A percentile compares a stretch with the other conserved stretches of the same genome.
Evolutionary conservation across 768 basidiomycete genomes (phyloP).

Genomic region (Russula sp.): DNA sequence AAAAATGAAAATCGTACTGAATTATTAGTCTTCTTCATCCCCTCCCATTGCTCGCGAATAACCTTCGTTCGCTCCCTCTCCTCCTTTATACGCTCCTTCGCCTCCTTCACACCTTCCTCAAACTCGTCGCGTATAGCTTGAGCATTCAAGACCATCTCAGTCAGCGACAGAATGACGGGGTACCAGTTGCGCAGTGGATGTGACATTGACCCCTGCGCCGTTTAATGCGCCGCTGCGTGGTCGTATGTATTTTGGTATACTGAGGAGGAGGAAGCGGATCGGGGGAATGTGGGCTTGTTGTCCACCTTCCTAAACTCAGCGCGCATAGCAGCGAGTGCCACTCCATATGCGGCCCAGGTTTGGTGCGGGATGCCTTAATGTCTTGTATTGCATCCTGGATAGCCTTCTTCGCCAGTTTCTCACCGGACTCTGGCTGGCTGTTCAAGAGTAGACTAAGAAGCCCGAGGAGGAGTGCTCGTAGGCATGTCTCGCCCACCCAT

Average conservation of each 20-base stretch:
- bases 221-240: constrained; percentile 42
- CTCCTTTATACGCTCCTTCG: constrained; percentile 52
- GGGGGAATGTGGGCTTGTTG: constrained; percentile 43
- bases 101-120: constrained; percentile 54
- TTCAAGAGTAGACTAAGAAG: constrained; percentile 54
- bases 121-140: constrained; percentile 55
- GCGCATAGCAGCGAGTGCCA: constrained; percentile 50
- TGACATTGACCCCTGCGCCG: constrained; percentile 36
- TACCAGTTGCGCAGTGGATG: constrained; percentile 57
- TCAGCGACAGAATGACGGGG: constrained; percentile 62
- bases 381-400: constrained; percentile 49
- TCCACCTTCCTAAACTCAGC: constrained; percentile 31
- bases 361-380: constrained; percentile 51
- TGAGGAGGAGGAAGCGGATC: constrained; percentile 59
- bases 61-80: constrained; percentile 52
- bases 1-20: constrained; percentile 7
- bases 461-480: constrained; percentile 60
- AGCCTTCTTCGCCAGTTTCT: constrained; percentile 40
- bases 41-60: constrained; percentile 60
- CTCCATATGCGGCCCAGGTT: constrained; percentile 64
- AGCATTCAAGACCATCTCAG: constrained; percentile 49
- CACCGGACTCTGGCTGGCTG: constrained; percentile 33
- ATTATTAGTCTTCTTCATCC: constrained; percentile 34
- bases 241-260: constrained; percentile 41
- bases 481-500: constrained; percentile 67